A percentile compares a stretch with the other conserved stretches of the same genome.
These are phyloP conservation scores for Scortechinia acanthostroma DNA, from an alignment of 2,329 filamentous ascomycete genomes.

Conservation along the genomic window DNA sequence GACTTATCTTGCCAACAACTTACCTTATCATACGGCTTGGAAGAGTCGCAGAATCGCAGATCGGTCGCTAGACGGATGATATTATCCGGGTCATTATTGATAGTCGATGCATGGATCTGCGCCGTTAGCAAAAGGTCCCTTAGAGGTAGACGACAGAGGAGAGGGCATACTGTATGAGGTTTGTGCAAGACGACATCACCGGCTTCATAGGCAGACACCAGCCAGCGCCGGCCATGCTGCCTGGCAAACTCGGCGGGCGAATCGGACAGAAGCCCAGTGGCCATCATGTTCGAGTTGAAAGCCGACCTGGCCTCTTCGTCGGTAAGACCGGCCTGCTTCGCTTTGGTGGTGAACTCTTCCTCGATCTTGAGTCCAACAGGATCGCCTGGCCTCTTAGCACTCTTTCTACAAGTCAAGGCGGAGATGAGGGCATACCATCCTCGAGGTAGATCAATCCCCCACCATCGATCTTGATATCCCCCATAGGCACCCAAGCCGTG, in stretches of 20 bases:
- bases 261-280: constrained; percentile 40
- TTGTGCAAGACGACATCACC: constrained; percentile 29
- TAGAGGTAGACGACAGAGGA: background rate
- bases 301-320: constrained; percentile 40
- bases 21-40: constrained; percentile 38
- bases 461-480: constrained; percentile 40
- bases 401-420: background rate
- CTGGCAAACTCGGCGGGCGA: constrained; percentile 27
- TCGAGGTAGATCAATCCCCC: constrained; percentile 54
- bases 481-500: constrained; percentile 50
- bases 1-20: constrained; percentile 6
- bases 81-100: constrained; percentile 41
- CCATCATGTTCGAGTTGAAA: constrained; percentile 54
- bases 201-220: constrained; percentile 25
- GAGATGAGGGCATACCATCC: constrained; percentile 17
- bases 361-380: constrained; percentile 39
- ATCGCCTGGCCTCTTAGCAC: background rate
- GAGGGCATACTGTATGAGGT: constrained; percentile 18
- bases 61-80: constrained; percentile 47
- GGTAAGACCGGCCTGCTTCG: constrained; percentile 34
- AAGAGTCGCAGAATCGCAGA: constrained; percentile 43
- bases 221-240: constrained; percentile 17
- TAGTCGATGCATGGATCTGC: constrained; percentile 47
- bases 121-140: constrained; percentile 5
- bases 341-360: constrained; percentile 35